Base-by-base conservation (phyloP, 495 filamentous ascomycete species). In the Trichoderma parareesei region DNA sequence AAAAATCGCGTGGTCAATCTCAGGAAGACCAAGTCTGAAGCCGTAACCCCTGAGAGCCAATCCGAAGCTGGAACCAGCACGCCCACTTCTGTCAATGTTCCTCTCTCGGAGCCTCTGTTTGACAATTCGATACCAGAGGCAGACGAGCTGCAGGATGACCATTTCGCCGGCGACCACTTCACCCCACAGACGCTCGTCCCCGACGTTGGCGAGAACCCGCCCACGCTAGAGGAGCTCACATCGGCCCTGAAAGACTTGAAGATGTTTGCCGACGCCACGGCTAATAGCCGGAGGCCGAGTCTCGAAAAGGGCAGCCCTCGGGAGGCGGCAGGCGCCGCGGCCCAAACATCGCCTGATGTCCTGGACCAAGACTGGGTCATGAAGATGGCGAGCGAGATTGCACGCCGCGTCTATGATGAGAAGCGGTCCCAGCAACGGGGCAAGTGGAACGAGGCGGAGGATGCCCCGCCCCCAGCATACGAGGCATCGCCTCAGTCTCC, bases 1-100 rank as follows among this genome's bases (percentile, higher is more conserved):
- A 98, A 96, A 83, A 92, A 86, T 66, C 85, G 94, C n/a, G 90
- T 98, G 38, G 91, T 98, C 65, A 92, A 98, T 72, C 76, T 98
- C 53, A 88, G 93, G 6, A 85, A 83, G 65, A 81, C 82, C 46
- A 86, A 82, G 71, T 82, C 78, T 61, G 81, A 83, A 42, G 20
- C 64, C 2, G 57, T 46, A 18, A 33, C 53, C 38, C n/a, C 27
- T 14, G 57, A 42, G 20, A 67, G 59, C 20, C 55, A 67, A 11
- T 76, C 77, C 20, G 78, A 79, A 60, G 71, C 74, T 5, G 53
- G 53, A 4, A 33, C 53, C 53, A 35, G 13, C 8, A 57, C 53
- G 13, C 53, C 53, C 20, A 68, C 69, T 38, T 79, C 72, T 33
- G 64, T 72, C 6, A 66, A 68, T 41, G 69, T 72, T 5, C 78